Base-by-base conservation (phyloP, 2,329 filamentous ascomycete genomes). In the Aspergillus pseudoterreus region DNA sequence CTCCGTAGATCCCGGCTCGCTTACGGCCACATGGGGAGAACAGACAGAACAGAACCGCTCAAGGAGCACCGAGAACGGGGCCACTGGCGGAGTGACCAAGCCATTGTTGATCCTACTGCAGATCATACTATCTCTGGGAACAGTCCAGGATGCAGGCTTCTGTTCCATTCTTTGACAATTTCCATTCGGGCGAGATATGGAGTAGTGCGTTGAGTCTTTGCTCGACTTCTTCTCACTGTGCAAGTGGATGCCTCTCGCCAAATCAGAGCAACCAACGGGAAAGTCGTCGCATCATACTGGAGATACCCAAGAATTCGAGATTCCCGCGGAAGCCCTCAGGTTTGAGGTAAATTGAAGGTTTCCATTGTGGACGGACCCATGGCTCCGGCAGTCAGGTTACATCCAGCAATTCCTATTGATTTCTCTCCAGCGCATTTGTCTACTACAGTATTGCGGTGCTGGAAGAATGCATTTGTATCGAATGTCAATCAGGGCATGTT, bases 11-110 rank as follows among this genome's bases (percentile, higher is more conserved):
- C 45, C 12, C 6, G 15, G 33, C 21, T 47, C 35, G 45, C 45
- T 47, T 41, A 47, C 35, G 45, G 21, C 45, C 45, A 47, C 45
- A 47, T 47, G 45, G 45, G 33, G 24, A 22, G 22, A 22, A 22
- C 22, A 6, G 21, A 21, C 17, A 14, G 19, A 19, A 21, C 17
- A 14, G 19, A 19, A n/a, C 43, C 36, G 8, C 27, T 30, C 27
- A 30, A 11, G 27, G 27, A 30, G 6, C 27, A 3, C 27, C 8
- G 27, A 30, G 27, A 30, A 30, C 6, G 27, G 27, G 27, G 27
- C 27, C 27, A 30, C 27, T 30, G 9, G 10, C 10, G 27, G 27
- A 30, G 10, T 9, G 27, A 9, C 10, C 11, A n/a, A 17, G 35
- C 35, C 35, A 38, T 3, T 38, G 4, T 38, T 38, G 35, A 38